phyloP scores from a whole-genome alignment of 805 yeast species.

The Candida sithepensis region DNA sequence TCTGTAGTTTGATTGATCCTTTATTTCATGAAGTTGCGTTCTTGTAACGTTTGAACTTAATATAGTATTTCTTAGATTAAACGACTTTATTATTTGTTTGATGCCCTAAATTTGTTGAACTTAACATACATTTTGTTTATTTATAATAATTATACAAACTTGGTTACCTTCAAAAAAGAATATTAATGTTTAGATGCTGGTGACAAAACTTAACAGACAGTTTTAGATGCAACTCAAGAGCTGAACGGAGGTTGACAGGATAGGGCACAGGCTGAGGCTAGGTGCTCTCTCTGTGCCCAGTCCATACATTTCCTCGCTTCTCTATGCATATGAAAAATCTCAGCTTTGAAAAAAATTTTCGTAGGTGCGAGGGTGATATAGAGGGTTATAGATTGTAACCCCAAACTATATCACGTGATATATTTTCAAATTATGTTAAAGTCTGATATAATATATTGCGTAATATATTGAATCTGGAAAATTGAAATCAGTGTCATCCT shows the following conservation, averaged over 20 bases:
- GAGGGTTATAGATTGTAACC: not conserved
- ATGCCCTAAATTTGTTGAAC: not conserved
- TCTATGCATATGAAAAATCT: not conserved
- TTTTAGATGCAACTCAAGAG: not conserved
- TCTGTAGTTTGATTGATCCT: too few relatives aligned
- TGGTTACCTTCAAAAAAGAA: not conserved
- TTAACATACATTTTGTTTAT: slow-evolving; percentile 12
- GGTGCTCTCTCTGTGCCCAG: too few relatives aligned
- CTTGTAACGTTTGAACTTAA: too few relatives aligned
- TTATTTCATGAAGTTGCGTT: too few relatives aligned
- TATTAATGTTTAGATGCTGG: not conserved
- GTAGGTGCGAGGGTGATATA: not conserved
- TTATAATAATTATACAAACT: slow-evolving; percentile 8
- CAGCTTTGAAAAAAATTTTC: slow-evolving; percentile 2
- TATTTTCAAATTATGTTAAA: too few relatives aligned
- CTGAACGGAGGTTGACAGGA: not conserved
- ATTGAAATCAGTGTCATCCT: too few relatives aligned
- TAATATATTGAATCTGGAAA: too few relatives aligned
- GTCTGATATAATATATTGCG: too few relatives aligned
- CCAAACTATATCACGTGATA: not conserved
- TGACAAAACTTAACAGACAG: not conserved
- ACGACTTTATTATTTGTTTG: not conserved
- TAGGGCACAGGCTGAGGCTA: not conserved
- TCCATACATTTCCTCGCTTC: not conserved
- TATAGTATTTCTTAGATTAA: not conserved